These are phyloP conservation scores for Alternaria sp. DNA, from an alignment of 2,329 filamentous ascomycete species.

Conservation along the genomic window DNA sequence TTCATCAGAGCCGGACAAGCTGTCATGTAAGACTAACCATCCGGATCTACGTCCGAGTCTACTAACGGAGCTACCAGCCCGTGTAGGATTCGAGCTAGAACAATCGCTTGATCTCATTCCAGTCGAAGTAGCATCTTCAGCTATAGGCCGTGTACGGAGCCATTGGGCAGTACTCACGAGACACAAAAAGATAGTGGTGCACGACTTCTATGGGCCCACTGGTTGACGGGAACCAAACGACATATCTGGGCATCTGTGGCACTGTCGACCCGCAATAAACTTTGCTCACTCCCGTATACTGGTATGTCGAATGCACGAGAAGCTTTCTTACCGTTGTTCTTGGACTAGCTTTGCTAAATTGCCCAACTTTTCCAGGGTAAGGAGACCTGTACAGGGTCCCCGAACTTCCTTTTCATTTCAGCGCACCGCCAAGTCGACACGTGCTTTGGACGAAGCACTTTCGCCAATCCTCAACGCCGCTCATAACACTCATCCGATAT, in stretches of 20 bases:
- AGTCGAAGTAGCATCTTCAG: slow-evolving; percentile 16
- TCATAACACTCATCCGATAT: slow-evolving; percentile 32
- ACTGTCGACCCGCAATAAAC: slow-evolving; percentile 33
- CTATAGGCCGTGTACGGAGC: slow-evolving; percentile 21
- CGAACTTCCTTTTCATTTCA: slow-evolving; percentile 17
- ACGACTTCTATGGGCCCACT: slow-evolving; percentile 29
- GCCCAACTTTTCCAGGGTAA: slow-evolving; percentile 17
- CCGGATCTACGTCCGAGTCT: slow-evolving; percentile 44
- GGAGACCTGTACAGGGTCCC: slow-evolving; percentile 16
- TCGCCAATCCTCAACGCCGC: slow-evolving; percentile 29
- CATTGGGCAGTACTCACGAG: slow-evolving; percentile 31
- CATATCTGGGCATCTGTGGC: slow-evolving; percentile 32
- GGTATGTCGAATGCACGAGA: slow-evolving; percentile 8
- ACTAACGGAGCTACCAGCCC: slow-evolving; percentile 31
- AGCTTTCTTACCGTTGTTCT: slow-evolving; percentile 5
- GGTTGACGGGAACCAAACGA: slow-evolving; percentile 30
- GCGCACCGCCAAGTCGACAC: slow-evolving; percentile 28
- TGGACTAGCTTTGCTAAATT: slow-evolving; percentile 14
- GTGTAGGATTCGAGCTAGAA: slow-evolving; percentile 26
- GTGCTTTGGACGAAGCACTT: slow-evolving; percentile 28
- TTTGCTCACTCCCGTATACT: slow-evolving; percentile 16
- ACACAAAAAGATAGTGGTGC: slow-evolving; percentile 27
- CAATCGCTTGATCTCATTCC: slow-evolving; percentile 29
- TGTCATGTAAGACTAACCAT: slow-evolving; percentile 26
- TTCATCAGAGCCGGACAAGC: slow-evolving; percentile 25